phyloP scores from a whole-genome alignment of 306 rosid species.

The Chamaecrista fasciculata region DNA sequence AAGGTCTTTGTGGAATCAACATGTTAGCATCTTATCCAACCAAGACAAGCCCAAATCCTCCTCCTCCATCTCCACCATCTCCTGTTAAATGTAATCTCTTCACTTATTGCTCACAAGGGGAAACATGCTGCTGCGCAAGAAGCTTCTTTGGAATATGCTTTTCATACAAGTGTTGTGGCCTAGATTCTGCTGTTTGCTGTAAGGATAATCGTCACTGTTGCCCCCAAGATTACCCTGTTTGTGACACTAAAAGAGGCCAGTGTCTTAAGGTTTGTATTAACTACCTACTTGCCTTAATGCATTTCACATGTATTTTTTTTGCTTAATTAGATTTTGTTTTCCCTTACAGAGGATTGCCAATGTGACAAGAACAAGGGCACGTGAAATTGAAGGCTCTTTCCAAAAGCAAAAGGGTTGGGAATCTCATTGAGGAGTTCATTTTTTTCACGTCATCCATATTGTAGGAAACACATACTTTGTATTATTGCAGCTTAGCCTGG shows the following conservation, averaged over 20 bases:
- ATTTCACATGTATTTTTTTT: not conserved
- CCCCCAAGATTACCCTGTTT: slow-evolving; percentile 75
- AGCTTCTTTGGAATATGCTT: slow-evolving; percentile 66
- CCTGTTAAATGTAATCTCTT: slow-evolving; percentile 39
- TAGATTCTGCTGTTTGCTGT: slow-evolving; percentile 71
- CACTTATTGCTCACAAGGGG: slow-evolving; percentile 55
- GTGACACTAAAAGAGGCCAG: slow-evolving; percentile 43
- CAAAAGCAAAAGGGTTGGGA: slow-evolving; percentile 38
- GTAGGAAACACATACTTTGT: slow-evolving; percentile 17
- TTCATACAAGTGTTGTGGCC: slow-evolving; percentile 68
- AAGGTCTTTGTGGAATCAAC: slow-evolving; percentile 89
- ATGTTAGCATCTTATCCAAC: slow-evolving; percentile 78
- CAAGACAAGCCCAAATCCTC: slow-evolving; percentile 76
- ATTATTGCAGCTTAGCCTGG: not conserved
- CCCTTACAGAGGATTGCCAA: slow-evolving; percentile 50
- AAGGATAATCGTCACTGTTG: slow-evolving; percentile 71
- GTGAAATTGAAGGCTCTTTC: slow-evolving; percentile 29
- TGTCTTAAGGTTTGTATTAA: slow-evolving; percentile 72
- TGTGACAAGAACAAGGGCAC: slow-evolving; percentile 31
- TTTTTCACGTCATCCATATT: slow-evolving; percentile 10
- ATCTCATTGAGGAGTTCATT: slow-evolving; percentile 37
- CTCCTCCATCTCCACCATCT: slow-evolving; percentile 70
- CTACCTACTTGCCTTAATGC: not conserved
- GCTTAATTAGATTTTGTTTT: slow-evolving; percentile 22
- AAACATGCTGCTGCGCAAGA: slow-evolving; percentile 77